Conservation (phyloP, 331 rosid species). For the Acacia pycnantha region DNA sequence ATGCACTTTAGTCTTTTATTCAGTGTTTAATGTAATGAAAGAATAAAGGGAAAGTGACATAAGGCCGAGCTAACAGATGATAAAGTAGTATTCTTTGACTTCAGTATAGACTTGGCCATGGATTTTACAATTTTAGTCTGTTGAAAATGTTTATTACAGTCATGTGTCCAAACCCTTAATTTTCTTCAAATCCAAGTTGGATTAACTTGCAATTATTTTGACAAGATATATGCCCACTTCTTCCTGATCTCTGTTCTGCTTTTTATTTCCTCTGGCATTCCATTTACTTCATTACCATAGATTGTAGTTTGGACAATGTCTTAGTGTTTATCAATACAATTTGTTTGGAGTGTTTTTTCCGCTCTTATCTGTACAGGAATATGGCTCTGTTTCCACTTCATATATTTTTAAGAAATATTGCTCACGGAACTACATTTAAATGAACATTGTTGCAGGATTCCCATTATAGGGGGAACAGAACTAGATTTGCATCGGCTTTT, state of each 20-base stretch:
- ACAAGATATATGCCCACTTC: background rate
- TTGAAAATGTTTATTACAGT: background rate
- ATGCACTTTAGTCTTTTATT: background rate
- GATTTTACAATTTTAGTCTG: background rate
- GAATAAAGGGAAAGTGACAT: background rate
- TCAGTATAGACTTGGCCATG: background rate
- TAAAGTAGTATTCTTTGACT: background rate
- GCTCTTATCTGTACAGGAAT: background rate
- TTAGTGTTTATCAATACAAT: background rate
- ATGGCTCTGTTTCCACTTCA: background rate
- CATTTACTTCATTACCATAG: background rate
- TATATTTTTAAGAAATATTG: background rate
- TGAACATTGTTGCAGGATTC: slow-evolving; percentile 49
- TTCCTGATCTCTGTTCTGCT: background rate
- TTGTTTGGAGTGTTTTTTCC: background rate
- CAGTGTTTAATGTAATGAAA: background rate
- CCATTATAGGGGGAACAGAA: slow-evolving; percentile 79
- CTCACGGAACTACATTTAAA: background rate
- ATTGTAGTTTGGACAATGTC: background rate
- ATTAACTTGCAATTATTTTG: background rate
- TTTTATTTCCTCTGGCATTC: background rate
- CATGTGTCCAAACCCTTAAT: too few species aligned
- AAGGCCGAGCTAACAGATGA: background rate
- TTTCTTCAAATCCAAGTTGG: background rate
- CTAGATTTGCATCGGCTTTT: slow-evolving; percentile 79